Evolutionary conservation across 148 eudicot genomes (phyloP), one percentile per base, ranked within the genome.

Genomic region (Camellia lanceoleosa): DNA sequence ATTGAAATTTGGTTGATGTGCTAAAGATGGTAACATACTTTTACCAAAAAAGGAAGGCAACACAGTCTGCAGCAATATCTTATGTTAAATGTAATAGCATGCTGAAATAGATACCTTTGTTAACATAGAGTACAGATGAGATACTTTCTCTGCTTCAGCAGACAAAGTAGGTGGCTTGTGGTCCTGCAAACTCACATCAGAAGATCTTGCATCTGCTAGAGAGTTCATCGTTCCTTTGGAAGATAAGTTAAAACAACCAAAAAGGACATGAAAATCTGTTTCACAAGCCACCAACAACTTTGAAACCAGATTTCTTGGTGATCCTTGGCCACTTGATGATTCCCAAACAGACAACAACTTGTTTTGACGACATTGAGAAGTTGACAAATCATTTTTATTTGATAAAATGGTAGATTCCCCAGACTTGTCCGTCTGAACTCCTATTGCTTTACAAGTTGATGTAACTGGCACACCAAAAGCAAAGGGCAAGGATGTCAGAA

Each of bases 271-370:
- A 51, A 96, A 84, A 74, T 93, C 99, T 59, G 84, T 75, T 81
- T 90, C 90, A 88, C 99, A 93, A 47, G 84, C 82, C 84, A 79
- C 87, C 73, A 90, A 80, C 83, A 96, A 84, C 84, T 89, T 94
- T 2, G 89, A 80, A 18, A 85, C 90, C 47, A 93, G 84, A 82
- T 74, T 78, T 76, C 86, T 88, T 42, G 83, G 79, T 16, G 80
- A 84, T 67, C 73, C 84, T 67, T 75, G 83, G 74, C 84, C 78
- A 75, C 77, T 82, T 75, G 83, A 83, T 41, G 83, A 71, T 63
- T 85, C 81, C 99, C 98, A 96, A 68, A 92, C 68, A 60, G 79
- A 66, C 73, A 81, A 77, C 87, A 96, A 84, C 77, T 83, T 91
- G 75, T 81, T 82, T 68, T 71, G 81, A 74, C 69, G 49, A 76